Evolutionary conservation across 2,329 filamentous ascomycete genomes (phyloP), one percentile per base, ranked within the genome.

Genomic region (Thelonectria rubi): DNA sequence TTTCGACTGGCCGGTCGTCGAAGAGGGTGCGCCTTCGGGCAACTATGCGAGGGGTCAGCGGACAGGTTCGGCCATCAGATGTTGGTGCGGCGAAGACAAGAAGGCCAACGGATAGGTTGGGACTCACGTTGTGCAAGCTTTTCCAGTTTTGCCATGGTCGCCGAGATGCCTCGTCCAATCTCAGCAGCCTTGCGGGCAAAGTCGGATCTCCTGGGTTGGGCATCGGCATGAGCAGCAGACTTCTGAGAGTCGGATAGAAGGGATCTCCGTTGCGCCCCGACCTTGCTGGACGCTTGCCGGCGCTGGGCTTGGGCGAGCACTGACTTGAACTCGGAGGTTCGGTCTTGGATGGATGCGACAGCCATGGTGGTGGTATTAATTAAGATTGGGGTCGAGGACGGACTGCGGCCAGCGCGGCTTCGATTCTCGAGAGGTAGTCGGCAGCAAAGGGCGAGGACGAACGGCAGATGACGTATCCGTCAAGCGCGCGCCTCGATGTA

Each of bases 21-120:
- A 99, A 99, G 45, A 99, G 88, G 10, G 95, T 97, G 79, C 97
- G 96, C 73, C 94, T 89, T 78, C 93, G 94, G n/a, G 95, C 95
- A 75, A 99, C 89, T 91, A 26, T 51, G 34, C 18, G 30, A 15
- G 2, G 26, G 20, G 54, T 72, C 26, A 71, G 64, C 40, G 48
- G 60, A 9, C 24, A 17, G 24, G 5, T 37, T 18, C 30, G 39
- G 18, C 24, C 9, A 45, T 43, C 40, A 17, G 32, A 39, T 11
- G 32, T 20, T 21, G 21, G 7, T 14, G 10, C 30, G 8, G 30
- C 40, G 10, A 32, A 20, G 24, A 48, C 45, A 17, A 39, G 8
- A 8, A 18, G 17, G 20, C 2, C 11, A 12, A 11, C 6, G 15
- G 26, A 26, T n/a, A 2, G 7, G 14, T 20, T 18, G 34, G 40